These are phyloP conservation scores for Mycena citricolor DNA, from an alignment of 1,284 basidiomycete species.

Conservation along the genomic window DNA sequence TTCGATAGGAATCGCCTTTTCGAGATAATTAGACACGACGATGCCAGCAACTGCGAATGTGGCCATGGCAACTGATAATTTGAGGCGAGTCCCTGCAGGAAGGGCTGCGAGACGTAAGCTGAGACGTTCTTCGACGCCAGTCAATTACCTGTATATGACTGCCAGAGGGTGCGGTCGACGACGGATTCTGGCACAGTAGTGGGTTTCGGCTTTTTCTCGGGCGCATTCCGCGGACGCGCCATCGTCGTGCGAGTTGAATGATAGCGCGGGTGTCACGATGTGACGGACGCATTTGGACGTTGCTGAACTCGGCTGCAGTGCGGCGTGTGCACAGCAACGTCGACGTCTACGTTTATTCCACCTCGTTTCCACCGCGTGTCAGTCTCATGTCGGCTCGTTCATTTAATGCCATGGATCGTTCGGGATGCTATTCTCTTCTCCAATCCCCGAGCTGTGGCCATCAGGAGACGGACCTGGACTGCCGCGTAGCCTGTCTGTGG, in stretches of 20 bases:
- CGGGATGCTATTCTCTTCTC: too few relatives aligned
- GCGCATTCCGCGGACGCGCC: too few relatives aligned
- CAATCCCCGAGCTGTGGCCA: too few relatives aligned
- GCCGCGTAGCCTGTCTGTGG: too few relatives aligned
- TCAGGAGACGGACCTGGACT: too few relatives aligned
- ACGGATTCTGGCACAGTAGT: conserved; percentile 12
- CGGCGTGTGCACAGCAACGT: too few relatives aligned
- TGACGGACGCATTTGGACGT: too few relatives aligned
- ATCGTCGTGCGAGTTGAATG: not conserved
- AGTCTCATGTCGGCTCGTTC: too few relatives aligned
- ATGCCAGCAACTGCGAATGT: conserved; percentile 52
- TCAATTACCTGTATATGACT: conserved; percentile 51
- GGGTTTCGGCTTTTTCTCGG: not conserved
- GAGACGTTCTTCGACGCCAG: conserved; percentile 15
- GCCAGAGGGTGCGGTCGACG: conserved; percentile 34
- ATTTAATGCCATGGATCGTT: too few relatives aligned
- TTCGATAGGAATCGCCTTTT: conserved; percentile 39
- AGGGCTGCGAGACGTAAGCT: conserved; percentile 42
- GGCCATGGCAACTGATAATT: conserved; percentile 55
- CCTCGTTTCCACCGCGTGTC: too few relatives aligned
- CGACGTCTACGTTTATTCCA: too few relatives aligned
- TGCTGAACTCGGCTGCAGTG: too few relatives aligned
- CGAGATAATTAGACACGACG: conserved; percentile 55
- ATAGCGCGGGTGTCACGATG: not conserved
- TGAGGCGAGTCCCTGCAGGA: conserved; percentile 58